These are phyloP conservation scores for Saxophila tyrrhenica DNA, from an alignment of 495 filamentous ascomycete genomes.

Conservation along the genomic window DNA sequence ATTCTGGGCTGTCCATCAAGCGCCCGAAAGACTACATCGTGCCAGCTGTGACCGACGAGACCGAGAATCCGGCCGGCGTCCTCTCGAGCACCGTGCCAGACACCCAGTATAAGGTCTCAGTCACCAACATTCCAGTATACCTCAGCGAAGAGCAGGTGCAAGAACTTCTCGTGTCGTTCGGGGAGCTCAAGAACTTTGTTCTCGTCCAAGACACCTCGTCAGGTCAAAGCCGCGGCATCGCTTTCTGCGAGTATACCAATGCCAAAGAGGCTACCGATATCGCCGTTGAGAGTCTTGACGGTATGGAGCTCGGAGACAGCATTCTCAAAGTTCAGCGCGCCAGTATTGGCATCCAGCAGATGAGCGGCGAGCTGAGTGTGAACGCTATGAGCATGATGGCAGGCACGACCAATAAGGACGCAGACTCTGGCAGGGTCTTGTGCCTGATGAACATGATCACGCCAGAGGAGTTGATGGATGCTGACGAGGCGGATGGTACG, in stretches of 20 bases:
- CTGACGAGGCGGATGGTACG: conserved; percentile 85
- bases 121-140: conserved; percentile 77
- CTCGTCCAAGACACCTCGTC: conserved; percentile 79
- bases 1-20: conserved; percentile 62
- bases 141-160: conserved; percentile 83
- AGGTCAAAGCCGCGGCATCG: conserved; percentile 87
- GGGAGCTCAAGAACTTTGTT: conserved; percentile 84
- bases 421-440: conserved; percentile 68
- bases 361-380: conserved; percentile 85
- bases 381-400: conserved; percentile 99
- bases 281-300: conserved; percentile 82
- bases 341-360: conserved; percentile 85
- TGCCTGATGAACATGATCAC: conserved; percentile 98
- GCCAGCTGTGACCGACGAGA: conserved; percentile 65
- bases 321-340: conserved; percentile 76
- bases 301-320: conserved; percentile 81
- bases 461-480: conserved; percentile 83
- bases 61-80: conserved; percentile 62
- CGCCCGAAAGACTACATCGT: conserved; percentile 97
- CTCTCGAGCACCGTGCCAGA: conserved; percentile 76
- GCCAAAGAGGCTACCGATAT: conserved; percentile 57
- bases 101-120: conserved; percentile 86
- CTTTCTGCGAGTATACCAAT: conserved; percentile 91
- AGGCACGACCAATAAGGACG: conserved; percentile 60
- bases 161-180: conserved; percentile 81